Percentiles rank a stretch among this genome's conserved stretches.
Conservation (phyloP, 1,284 basidiomycete genomes). For the Xerocomus cyaneibrunnescens region DNA sequence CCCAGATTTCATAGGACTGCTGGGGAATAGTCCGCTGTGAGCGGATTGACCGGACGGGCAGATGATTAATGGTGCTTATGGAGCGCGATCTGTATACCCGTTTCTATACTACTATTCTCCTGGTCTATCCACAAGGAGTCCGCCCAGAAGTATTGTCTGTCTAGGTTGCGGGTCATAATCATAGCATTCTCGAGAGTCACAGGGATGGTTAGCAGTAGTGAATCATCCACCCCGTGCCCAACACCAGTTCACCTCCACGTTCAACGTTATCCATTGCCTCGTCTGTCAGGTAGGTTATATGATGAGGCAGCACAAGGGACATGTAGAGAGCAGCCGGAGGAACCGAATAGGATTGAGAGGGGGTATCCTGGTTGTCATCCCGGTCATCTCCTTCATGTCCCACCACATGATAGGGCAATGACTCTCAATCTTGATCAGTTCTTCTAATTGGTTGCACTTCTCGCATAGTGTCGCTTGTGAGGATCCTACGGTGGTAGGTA, state of each 20-base stretch:
- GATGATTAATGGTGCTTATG: slow-evolving; percentile 22
- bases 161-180: slow-evolving; percentile 9
- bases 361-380: slow-evolving; percentile 5
- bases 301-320: slow-evolving; percentile 13
- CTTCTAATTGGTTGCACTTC: slow-evolving; percentile 3
- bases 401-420: slow-evolving; percentile 6
- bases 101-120: slow-evolving; percentile 7
- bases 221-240: not conserved
- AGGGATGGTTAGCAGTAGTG: slow-evolving; percentile 2
- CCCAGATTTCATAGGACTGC: slow-evolving; percentile 1
- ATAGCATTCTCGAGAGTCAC: slow-evolving; percentile 22
- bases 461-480: not conserved
- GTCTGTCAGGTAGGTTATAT: slow-evolving; percentile 1
- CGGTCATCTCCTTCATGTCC: slow-evolving; percentile 2
- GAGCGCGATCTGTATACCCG: slow-evolving; percentile 14
- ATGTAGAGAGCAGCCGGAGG: slow-evolving; percentile 10
- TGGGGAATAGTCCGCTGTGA: slow-evolving; percentile 14
- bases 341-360: slow-evolving; percentile 8
- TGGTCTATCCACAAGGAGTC: slow-evolving; percentile 26
- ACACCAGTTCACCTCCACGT: not conserved
- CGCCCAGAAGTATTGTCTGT: slow-evolving; percentile 18
- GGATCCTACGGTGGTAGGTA: not conserved
- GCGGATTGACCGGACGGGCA: slow-evolving; percentile 7
- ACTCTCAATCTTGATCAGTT: not conserved
- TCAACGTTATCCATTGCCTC: not conserved